These are phyloP conservation scores for Prototheca wickerhamii DNA, from an alignment of 163 green algal genomes.

Conservation along the genomic window DNA sequence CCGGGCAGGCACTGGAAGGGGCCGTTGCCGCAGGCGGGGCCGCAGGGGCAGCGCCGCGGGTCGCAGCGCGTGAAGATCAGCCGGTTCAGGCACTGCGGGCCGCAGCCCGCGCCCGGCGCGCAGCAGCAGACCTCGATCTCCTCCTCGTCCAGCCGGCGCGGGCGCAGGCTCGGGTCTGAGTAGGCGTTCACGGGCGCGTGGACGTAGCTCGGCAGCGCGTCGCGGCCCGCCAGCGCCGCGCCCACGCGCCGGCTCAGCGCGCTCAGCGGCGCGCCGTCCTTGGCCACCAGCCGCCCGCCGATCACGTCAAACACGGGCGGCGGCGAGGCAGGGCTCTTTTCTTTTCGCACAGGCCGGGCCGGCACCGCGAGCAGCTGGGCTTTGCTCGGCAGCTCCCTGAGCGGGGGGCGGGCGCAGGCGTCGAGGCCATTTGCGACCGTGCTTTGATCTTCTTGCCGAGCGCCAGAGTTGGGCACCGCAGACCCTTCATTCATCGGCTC, in stretches of 20 bases:
- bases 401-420: too few species aligned
- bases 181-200: conserved; percentile 47
- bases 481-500: too few species aligned
- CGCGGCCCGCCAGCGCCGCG: conserved; percentile 2
- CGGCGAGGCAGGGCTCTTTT: background rate
- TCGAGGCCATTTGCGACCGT: too few species aligned
- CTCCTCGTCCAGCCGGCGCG: conserved; percentile 42
- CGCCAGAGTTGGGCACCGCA: too few species aligned
- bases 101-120: conserved; percentile 30
- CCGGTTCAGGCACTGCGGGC: conserved; percentile 67
- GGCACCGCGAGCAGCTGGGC: too few species aligned
- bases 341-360: background rate
- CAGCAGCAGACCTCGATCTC: conserved; percentile 61
- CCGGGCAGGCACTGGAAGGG: conserved; percentile 60
- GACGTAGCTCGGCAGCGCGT: conserved; percentile 48
- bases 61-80: conserved; percentile 73
- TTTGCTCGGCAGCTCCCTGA: too few species aligned
- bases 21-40: conserved; percentile 67
- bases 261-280: background rate
- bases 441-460: too few species aligned
- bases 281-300: background rate
- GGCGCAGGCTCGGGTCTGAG: background rate
- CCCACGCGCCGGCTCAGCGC: background rate
- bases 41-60: conserved; percentile 62
- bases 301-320: background rate